phyloP scores from a whole-genome alignment of 768 basidiomycete genomes.

The Panellus pusillus region DNA sequence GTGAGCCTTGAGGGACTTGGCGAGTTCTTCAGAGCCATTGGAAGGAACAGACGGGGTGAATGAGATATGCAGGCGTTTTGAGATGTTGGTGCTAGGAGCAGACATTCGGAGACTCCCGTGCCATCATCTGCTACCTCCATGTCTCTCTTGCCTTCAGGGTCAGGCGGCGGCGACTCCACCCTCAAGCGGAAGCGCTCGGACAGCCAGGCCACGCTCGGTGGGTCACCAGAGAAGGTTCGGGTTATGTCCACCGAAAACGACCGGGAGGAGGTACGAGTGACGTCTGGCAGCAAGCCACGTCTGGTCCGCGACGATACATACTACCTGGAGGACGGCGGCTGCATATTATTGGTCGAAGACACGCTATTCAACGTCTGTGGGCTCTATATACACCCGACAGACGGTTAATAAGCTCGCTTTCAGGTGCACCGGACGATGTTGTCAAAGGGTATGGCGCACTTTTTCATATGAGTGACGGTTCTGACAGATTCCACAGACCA shows the following conservation, averaged over 20 bases:
- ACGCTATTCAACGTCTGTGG: constrained; percentile 65
- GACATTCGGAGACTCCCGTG: not conserved
- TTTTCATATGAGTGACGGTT: not conserved
- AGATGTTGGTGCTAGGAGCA: constrained; percentile 4
- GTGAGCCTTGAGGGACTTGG: constrained; percentile 54
- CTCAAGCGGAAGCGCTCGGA: constrained; percentile 37
- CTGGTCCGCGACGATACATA: constrained; percentile 49
- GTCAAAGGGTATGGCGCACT: constrained; percentile 38
- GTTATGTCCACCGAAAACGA: constrained; percentile 9
- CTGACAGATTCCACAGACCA: constrained; percentile 31
- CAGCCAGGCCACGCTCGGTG: constrained; percentile 26
- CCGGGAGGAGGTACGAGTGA: not conserved
- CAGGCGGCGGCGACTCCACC: constrained; percentile 32
- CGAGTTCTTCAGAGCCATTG: constrained; percentile 22
- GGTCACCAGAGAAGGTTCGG: constrained; percentile 16
- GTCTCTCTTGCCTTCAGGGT: constrained; percentile 11
- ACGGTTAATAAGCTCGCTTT: constrained; percentile 2
- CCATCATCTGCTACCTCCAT: no score
- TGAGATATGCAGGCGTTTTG: constrained; percentile 56
- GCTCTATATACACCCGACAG: not conserved
- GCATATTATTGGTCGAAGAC: constrained; percentile 60
- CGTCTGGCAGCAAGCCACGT: constrained; percentile 7
- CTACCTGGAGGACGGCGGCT: constrained; percentile 71
- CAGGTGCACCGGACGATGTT: constrained; percentile 63
- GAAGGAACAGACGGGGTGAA: constrained; percentile 49